These are phyloP conservation scores for Polyrhizophydium stewartii DNA, from an alignment of 371 early-diverging fungal species.

Conservation along the genomic window DNA sequence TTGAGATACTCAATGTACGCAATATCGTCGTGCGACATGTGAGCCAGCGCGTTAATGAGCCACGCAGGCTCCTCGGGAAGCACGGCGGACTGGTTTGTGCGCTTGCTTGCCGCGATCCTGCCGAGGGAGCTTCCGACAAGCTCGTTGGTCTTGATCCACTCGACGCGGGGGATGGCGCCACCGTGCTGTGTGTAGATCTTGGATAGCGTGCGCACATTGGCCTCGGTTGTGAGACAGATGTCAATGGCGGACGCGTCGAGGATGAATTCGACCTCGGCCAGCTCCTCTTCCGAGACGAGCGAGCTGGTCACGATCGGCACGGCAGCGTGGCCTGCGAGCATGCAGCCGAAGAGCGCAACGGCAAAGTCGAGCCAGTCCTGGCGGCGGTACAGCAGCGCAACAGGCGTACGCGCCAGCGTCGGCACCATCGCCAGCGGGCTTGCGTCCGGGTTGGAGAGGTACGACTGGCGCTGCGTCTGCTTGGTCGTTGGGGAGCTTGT, in stretches of 20 bases:
- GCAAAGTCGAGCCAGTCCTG: constrained; percentile 75
- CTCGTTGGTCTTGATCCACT: constrained; percentile 77
- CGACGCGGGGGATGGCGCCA: constrained; percentile 40
- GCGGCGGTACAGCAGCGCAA: constrained; percentile 77
- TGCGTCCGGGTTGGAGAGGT: too few species aligned
- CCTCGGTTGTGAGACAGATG: constrained; percentile 76
- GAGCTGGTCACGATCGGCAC: constrained; percentile 54
- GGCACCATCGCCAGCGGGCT: too few species aligned
- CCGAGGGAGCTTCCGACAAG: constrained; percentile 37
- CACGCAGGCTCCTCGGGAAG: not conserved
- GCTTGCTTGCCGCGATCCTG: not conserved
- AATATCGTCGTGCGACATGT: constrained; percentile 42
- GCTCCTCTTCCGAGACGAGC: constrained; percentile 71
- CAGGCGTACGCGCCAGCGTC: constrained; percentile 4
- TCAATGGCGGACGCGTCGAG: constrained; percentile 59
- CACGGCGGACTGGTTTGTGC: not conserved
- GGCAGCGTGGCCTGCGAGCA: constrained; percentile 75
- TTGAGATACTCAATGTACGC: constrained; percentile 86
- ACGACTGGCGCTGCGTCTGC: too few species aligned
- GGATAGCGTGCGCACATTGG: constrained; percentile 64
- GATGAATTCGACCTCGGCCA: constrained; percentile 72
- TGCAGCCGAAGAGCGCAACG: constrained; percentile 72
- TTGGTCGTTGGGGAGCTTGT: too few species aligned
- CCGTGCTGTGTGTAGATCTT: constrained; percentile 57
- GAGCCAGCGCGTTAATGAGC: not conserved